A percentile compares a stretch with the other conserved stretches of the same genome.
Evolutionary conservation across 2,329 filamentous ascomycete species (phyloP).

Genomic region (Epichloe amarillans): DNA sequence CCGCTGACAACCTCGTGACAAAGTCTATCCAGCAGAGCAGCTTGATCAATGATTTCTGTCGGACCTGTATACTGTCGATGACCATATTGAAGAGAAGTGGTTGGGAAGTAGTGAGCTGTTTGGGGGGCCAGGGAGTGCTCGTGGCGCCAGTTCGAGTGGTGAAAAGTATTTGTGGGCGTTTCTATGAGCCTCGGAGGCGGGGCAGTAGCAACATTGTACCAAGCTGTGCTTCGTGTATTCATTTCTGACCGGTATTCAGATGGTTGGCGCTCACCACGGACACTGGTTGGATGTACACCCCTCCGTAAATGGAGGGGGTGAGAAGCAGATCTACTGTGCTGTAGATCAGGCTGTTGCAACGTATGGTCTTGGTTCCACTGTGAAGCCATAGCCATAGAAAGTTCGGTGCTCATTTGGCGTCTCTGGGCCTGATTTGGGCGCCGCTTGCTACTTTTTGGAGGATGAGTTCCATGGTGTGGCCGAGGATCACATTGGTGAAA

Average conservation of each 20-base stretch:
- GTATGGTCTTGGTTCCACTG: slow-evolving; percentile 7
- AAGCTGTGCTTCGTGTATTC: neutral
- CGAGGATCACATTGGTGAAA: neutral
- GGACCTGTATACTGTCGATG: slow-evolving; percentile 19
- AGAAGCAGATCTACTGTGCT: neutral
- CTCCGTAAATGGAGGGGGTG: neutral
- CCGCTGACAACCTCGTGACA: slow-evolving; percentile 32
- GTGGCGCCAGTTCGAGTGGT: neutral
- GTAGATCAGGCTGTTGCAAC: neutral
- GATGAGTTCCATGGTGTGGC: slow-evolving; percentile 9
- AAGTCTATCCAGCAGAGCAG: slow-evolving; percentile 34
- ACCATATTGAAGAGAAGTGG: slow-evolving; percentile 16
- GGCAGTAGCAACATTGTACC: neutral
- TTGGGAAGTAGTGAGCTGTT: neutral
- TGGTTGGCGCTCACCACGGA: neutral
- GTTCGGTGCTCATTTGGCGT: slow-evolving; percentile 46
- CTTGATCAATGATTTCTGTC: slow-evolving; percentile 37
- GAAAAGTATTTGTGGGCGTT: neutral
- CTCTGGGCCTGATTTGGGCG: slow-evolving; percentile 46
- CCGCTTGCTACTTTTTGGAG: slow-evolving; percentile 5
- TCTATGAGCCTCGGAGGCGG: neutral
- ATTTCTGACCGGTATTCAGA: neutral
- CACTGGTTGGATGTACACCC: neutral
- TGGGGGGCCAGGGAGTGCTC: neutral
- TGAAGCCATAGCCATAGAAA: slow-evolving; percentile 42